Conservation (phyloP, 106 monocot genomes). For the Dendrobium nobile region DNA sequence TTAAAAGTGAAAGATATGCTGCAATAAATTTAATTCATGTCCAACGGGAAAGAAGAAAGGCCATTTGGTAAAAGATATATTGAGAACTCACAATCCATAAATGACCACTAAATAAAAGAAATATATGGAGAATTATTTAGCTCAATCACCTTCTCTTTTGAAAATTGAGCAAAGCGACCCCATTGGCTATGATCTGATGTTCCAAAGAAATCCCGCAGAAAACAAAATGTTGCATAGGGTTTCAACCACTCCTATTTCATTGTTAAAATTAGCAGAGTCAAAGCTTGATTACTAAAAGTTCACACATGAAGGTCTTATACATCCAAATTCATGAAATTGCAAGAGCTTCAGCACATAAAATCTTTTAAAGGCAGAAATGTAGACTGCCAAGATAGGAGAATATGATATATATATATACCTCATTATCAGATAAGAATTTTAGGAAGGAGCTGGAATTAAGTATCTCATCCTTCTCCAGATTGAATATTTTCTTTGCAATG, state of each 20-base stretch:
- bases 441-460: slow-evolving; percentile 62
- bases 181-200: slow-evolving; percentile 94
- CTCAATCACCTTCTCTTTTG: slow-evolving; percentile 56
- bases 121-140: background rate
- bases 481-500: slow-evolving; percentile 82
- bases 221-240: slow-evolving; percentile 91
- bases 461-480: slow-evolving; percentile 59
- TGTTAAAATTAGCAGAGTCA: slow-evolving; percentile 1
- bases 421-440: slow-evolving; percentile 73
- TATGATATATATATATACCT: slow-evolving; percentile 35
- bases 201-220: slow-evolving; percentile 86
- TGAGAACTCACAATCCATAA: background rate
- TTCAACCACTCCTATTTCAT: slow-evolving; percentile 79
- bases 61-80: background rate
- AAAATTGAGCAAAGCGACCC: slow-evolving; percentile 76
- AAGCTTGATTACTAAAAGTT: slow-evolving; percentile 2
- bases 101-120: background rate
- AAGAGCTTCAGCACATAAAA: background rate
- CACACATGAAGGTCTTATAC: background rate
- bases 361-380: background rate
- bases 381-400: background rate
- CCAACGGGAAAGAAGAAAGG: background rate
- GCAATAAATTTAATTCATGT: background rate
- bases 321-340: background rate
- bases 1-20: background rate